Evolutionary conservation across 1,139 yeast genomes (phyloP).

Genomic region (Suhomyces atakaporum): DNA sequence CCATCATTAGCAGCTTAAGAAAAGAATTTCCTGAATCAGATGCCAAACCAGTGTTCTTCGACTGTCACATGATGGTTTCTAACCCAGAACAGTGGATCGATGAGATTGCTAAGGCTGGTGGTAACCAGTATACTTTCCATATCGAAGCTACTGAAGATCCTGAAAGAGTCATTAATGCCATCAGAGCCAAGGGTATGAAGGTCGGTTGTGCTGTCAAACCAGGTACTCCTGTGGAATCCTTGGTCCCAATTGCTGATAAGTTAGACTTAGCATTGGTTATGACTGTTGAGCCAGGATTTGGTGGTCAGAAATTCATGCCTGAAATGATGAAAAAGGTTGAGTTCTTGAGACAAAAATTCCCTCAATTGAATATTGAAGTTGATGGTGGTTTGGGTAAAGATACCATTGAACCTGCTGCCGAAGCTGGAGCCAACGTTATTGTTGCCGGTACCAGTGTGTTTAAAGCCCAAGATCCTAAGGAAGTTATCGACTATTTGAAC

Average conservation of each 20-base stretch:
- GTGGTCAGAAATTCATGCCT: constrained; percentile 95
- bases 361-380: constrained; percentile 84
- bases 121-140: constrained; percentile 95
- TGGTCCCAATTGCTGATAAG: constrained; percentile 71
- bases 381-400: constrained; percentile 95
- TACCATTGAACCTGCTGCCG: constrained; percentile 81
- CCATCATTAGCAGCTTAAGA: constrained; percentile 80
- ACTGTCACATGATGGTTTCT: constrained; percentile 98
- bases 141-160: constrained; percentile 91
- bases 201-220: constrained; percentile 97
- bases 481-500: constrained; percentile 69
- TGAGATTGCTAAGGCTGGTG: constrained; percentile 92
- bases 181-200: constrained; percentile 79
- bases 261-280: constrained; percentile 92
- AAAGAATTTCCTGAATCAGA: constrained; percentile 64
- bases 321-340: constrained; percentile 96
- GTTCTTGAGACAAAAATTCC: constrained; percentile 68
- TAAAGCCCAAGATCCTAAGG: constrained; percentile 75
- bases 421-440: constrained; percentile 95
- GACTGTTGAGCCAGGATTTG: constrained; percentile 99
- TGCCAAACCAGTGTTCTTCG: constrained; percentile 70
- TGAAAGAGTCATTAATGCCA: constrained; percentile 67
- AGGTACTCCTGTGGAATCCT: constrained; percentile 83
- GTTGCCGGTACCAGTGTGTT: constrained; percentile 97
- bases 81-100: constrained; percentile 95